Evolutionary conservation across 2,329 filamentous ascomycete species (phyloP), one percentile per base, ranked within the genome.

Genomic region (Fonsecaea monophora): DNA sequence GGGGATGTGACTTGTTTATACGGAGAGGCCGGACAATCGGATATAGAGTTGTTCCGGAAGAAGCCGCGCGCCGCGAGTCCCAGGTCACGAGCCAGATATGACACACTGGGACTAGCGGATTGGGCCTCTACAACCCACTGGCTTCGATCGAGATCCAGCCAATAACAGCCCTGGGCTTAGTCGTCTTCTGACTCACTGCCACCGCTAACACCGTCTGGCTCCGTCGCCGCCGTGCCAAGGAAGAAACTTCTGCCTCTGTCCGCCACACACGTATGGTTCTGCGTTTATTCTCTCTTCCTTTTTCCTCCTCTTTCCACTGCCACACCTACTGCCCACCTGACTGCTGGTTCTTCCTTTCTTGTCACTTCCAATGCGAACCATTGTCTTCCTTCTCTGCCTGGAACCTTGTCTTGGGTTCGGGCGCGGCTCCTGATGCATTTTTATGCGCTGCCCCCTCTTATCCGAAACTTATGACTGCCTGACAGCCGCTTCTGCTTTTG

Each of bases 221-320:
- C 38, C 38, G 10, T 42, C 15, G 15, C 40, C 13, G 9, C 18
- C 21, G 45, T 50, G 45, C 45, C 45, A 50, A 50, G 45, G 7
- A 9, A 10, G 45, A 21, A 50, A 25, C 45, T 50, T 50, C 45
- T 50, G 45, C 45, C 45, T 50, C 45, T 50, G 45, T 21, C 45
- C 45, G 45, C 45, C 45, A 50, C 45, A 50, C 45, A 50, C 45
- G 40, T 42, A 42, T n/a, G n/a, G 25, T n/a, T n/a, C 40, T 42
- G 40, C 40, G 45, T 37, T 55, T 55, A n/a, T 30, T 55, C 53
- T 55, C 53, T 55, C 53, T 55, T 55, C 34, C 53, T 55, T 50
- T 12, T 55, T 55, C 30, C 53, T 55, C 34, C 40, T 42, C 40
- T n/a, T 42, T 42, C 40, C 40, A 42, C 13, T n/a, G 38, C 38